Evolutionary conservation across 2,329 filamentous ascomycete genomes (phyloP).

Genomic region (Colletotrichum sublineola): DNA sequence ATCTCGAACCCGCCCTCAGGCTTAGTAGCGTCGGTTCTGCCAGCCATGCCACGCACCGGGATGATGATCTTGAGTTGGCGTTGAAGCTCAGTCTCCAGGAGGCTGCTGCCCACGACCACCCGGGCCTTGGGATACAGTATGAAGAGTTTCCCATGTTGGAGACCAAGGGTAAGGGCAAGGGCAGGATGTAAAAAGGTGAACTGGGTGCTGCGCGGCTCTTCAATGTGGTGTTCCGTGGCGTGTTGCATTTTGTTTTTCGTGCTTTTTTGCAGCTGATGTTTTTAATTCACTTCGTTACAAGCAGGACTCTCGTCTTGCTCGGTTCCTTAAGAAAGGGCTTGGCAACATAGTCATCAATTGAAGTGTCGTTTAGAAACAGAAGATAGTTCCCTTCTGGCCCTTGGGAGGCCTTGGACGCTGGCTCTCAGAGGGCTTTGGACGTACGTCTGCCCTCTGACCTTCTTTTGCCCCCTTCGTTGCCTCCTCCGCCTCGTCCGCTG

Average conservation of each 20-base stretch:
- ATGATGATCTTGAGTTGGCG: constrained; percentile 72
- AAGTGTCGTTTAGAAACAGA: not conserved
- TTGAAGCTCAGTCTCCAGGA: constrained; percentile 62
- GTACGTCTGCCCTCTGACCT: no score
- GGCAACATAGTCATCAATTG: not conserved
- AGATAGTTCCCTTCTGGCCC: not conserved
- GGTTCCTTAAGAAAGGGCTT: not conserved
- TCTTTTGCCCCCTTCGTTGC: no score
- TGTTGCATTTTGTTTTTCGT: constrained; percentile 2
- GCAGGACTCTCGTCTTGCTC: not conserved
- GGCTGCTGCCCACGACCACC: constrained; percentile 46
- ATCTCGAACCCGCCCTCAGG: constrained; percentile 71
- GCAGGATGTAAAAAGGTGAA: constrained; percentile 49
- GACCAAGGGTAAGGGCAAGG: constrained; percentile 59
- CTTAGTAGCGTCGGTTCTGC: constrained; percentile 64
- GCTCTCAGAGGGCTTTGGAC: no score
- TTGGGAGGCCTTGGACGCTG: no score
- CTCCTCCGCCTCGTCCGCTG: no score
- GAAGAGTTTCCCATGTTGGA: constrained; percentile 57
- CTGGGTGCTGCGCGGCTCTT: constrained; percentile 31
- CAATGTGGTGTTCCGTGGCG: not conserved
- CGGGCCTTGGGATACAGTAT: constrained; percentile 47
- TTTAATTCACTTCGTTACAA: not conserved
- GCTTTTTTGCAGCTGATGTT: constrained; percentile 17
- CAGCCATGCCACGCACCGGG: constrained; percentile 62